Evolutionary conservation across 2,329 filamentous ascomycete genomes (phyloP), one percentile per base, ranked within the genome.

Genomic region (Paraconiothyrium brasiliense): DNA sequence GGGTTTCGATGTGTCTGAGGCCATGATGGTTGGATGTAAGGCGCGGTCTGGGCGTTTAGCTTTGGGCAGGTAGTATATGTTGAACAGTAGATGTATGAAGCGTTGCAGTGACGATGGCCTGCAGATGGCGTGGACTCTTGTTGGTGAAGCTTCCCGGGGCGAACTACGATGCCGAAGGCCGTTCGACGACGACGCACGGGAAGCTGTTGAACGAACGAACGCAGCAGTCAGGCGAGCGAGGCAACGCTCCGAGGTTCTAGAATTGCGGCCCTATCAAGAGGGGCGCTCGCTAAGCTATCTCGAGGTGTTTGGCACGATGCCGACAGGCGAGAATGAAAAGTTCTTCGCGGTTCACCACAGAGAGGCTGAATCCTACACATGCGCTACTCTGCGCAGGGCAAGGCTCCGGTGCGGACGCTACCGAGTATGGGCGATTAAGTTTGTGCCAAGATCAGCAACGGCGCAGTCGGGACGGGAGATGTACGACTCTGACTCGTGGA

Each of bases 361-460:
- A 43, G 39, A 55, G 52, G 39, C 39, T 35, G 52, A 35, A 46
- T 55, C 52, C 52, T 55, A 39, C 50, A 41, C 24, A 35, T 32
- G 30, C 52, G 20, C 52, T 55, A 55, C 27, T 44, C 52, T 16
- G 24, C 20, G 24, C 44, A 20, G 52, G n/a, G 39, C 27, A 46
- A 44, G 13, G 27, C 39, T 55, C 27, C 39, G 24, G 39, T 13
- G 14, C 52, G 52, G 52, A 20, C 16, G 20, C 27, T 34, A 44
- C 37, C 52, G 52, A 20, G 39, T 27, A 44, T 44, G 52, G 24
- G 32, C 52, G 52, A 55, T 55, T 46, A 8, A 44, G 39, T 44
- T 34, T 55, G 49, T n/a, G 49, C 49, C 34, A 41, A 32, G 35
- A 52, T 27, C 20, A 34, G 39, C 39, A 55, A 34, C 27, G 39